Evolutionary conservation across 306 rosid genomes (phyloP), one percentile per base, ranked within the genome.

Genomic region (Gillenia trifoliata): DNA sequence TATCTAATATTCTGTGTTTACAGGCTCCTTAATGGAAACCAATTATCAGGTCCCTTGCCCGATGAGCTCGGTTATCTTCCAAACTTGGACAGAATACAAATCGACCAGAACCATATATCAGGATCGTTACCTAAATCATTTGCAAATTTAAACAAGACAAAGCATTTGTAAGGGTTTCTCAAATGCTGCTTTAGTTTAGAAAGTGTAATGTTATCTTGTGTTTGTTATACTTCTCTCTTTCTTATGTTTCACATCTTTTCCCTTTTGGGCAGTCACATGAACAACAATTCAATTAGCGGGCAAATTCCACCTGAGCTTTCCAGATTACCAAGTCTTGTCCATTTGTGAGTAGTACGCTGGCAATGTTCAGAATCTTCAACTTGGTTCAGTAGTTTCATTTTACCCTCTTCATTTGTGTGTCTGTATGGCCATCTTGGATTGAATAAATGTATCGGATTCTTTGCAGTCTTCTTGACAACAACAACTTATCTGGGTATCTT

Each of bases 391-490:
- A 41, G 6, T 28, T 36, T 71, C 2, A 10, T n/a, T 20, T 2
- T 12, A 7, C 28, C 68, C 41, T 40, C 36, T 55, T 68, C 41
- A 55, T 68, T 76, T 68, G 10, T 13, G 25, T 70, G 38, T 70
- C 57, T n/a, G 23, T 36, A 20, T 40, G 68, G 49, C 43, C 57
- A 72, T 17, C 25, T 12, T 60, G 0, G 17, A 67, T 66, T 68
- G 20, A 68, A 33, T 62, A 62, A 45, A 74, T 50, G 68, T 29
- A 38, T 36, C 45, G 64, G 12, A 66, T 49, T 23, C 67, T 66
- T 30, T 85, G 93, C 97, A 95, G 99, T 84, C 97, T 95, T 77
- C 91, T 95, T 25, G 99, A 95, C 83, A 89, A 90, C 65, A 95
- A 95, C 89, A 92, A 95, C 17, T 76, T 95, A 83, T 61, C 98